Conservation (phyloP, 305 asterid species). For the Solanum hybrid region DNA sequence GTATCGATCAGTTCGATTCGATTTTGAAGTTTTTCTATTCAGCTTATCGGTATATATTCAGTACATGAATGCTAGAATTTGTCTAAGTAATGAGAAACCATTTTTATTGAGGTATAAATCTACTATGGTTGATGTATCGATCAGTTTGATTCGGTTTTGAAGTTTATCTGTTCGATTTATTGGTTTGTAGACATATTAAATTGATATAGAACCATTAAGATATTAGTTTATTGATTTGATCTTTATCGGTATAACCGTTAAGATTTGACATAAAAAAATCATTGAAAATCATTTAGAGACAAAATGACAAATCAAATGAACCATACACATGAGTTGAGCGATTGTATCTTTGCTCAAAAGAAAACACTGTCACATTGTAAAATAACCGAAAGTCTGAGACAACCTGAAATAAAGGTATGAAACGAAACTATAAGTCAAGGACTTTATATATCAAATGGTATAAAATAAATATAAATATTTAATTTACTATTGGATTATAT, state of each 20-base stretch:
- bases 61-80: neutral
- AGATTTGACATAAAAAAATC: too few species aligned
- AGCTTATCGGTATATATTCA: too few species aligned
- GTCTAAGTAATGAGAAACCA: neutral
- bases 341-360: neutral
- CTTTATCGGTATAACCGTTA: neutral
- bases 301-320: neutral
- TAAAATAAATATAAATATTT: too few species aligned
- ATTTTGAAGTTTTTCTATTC: neutral
- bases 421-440: neutral
- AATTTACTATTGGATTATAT: neutral
- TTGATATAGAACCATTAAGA: neutral
- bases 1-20: too few species aligned
- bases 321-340: neutral
- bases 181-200: neutral
- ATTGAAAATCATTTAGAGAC: neutral
- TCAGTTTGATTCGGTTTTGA: too few species aligned
- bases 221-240: neutral
- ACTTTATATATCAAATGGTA: neutral
- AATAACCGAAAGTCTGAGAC: too few species aligned
- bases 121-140: neutral
- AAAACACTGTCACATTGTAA: too few species aligned
- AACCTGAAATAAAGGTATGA: too few species aligned
- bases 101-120: neutral
- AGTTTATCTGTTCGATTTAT: neutral